Evolutionary conservation across 164 flowering plant genomes (phyloP).

Genomic region (Stephania cephalantha): DNA sequence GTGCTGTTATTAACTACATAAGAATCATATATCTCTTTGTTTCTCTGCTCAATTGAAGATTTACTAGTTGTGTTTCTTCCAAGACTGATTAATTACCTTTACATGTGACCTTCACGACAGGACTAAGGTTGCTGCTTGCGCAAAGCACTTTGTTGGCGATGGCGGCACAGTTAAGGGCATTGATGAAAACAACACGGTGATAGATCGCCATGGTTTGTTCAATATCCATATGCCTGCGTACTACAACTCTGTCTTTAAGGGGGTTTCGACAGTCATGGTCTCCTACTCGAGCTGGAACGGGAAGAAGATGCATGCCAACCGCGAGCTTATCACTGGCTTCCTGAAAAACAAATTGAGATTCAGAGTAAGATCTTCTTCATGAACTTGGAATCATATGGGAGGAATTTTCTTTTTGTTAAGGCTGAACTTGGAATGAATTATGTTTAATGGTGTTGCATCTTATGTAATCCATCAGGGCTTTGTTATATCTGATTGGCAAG

Average conservation of each 20-base stretch:
- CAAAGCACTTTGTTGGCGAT: slow-evolving; percentile 17
- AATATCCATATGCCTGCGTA: slow-evolving; percentile 19
- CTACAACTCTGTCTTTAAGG: slow-evolving; percentile 9
- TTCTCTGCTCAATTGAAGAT: background rate
- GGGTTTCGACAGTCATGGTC: slow-evolving; percentile 17
- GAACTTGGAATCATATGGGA: background rate
- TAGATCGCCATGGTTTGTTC: slow-evolving; percentile 9
- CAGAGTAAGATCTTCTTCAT: slow-evolving; percentile 1
- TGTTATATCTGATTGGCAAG: slow-evolving; percentile 16
- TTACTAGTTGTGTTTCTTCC: background rate
- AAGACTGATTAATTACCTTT: background rate
- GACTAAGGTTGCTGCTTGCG: slow-evolving; percentile 17
- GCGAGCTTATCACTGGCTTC: slow-evolving; percentile 12
- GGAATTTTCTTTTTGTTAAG: background rate
- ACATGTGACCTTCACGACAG: background rate
- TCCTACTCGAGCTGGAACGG: slow-evolving; percentile 19
- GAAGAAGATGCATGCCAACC: slow-evolving; percentile 15
- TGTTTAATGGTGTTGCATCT: background rate
- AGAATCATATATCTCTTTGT: background rate
- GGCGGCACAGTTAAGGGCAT: slow-evolving; percentile 14
- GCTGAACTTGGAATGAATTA: background rate
- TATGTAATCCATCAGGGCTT: slow-evolving; percentile 11
- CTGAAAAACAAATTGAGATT: slow-evolving; percentile 9
- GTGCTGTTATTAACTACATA: background rate
- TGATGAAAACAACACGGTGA: slow-evolving; percentile 13